These are phyloP conservation scores for Hibiscus tridactylites DNA, from an alignment of 345 rosid species.

Conservation along the genomic window DNA sequence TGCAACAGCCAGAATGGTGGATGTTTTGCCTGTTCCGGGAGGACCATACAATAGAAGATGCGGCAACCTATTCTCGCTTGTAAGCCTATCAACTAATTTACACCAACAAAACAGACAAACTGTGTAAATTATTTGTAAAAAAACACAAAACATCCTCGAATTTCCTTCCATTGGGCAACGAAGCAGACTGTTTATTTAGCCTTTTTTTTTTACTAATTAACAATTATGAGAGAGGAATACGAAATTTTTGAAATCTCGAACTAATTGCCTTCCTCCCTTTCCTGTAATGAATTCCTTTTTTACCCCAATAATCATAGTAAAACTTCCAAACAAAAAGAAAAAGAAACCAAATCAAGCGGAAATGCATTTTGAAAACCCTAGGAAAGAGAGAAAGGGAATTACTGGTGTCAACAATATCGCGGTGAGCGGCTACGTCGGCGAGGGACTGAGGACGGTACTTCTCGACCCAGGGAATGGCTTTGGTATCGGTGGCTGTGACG, in stretches of 20 bases:
- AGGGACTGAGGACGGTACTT: slow-evolving; percentile 96
- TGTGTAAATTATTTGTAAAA: background rate
- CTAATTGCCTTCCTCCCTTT: background rate
- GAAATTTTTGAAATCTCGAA: background rate
- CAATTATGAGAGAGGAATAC: background rate
- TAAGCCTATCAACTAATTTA: slow-evolving; percentile 76
- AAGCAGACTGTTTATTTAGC: background rate
- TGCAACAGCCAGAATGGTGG: slow-evolving; percentile 94
- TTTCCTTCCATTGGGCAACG: background rate
- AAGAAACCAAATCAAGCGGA: background rate
- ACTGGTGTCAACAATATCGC: slow-evolving; percentile 97
- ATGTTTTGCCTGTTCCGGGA: slow-evolving; percentile 98
- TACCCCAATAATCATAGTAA: background rate
- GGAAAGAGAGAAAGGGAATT: slow-evolving; percentile 11
- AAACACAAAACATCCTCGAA: background rate
- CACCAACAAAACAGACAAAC: background rate
- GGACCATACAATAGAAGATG: slow-evolving; percentile 93
- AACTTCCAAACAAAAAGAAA: background rate
- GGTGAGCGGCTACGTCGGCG: slow-evolving; percentile 94
- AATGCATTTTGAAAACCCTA: slow-evolving; percentile 19
- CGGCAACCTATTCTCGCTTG: slow-evolving; percentile 87
- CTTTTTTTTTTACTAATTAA: background rate
- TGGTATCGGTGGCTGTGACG: slow-evolving; percentile 34
- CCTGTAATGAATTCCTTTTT: background rate
- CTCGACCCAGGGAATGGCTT: slow-evolving; percentile 90